phyloP scores from a whole-genome alignment of 257 asterid genomes.

The Solanum peruvianum region DNA sequence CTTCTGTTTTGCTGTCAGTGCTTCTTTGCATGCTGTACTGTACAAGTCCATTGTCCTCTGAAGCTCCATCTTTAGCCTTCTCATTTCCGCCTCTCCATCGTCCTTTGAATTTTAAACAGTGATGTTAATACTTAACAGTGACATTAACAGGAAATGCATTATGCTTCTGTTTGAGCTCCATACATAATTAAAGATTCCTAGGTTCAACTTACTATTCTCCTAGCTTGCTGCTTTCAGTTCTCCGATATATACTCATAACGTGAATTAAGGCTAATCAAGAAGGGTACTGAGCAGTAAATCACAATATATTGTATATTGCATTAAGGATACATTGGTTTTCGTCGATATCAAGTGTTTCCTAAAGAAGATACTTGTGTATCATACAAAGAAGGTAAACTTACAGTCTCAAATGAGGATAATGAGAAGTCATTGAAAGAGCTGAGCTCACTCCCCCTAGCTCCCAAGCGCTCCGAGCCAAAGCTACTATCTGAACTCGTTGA shows the following conservation, averaged over 20 bases:
- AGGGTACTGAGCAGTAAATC: background rate
- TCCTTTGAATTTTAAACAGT: constrained; percentile 30
- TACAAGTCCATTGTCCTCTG: constrained; percentile 78
- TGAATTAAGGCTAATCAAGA: background rate
- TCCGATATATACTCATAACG: background rate
- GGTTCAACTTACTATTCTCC: background rate
- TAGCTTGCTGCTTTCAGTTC: background rate
- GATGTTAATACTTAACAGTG: background rate
- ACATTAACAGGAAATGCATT: background rate
- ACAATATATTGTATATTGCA: background rate
- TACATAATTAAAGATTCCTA: background rate
- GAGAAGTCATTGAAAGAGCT: constrained; percentile 44
- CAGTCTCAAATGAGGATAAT: constrained; percentile 43
- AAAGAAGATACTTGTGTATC: background rate
- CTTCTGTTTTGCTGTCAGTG: constrained; percentile 62
- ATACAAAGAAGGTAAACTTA: constrained; percentile 16
- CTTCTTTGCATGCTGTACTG: constrained; percentile 78
- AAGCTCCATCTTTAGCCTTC: constrained; percentile 68
- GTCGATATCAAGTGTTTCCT: background rate
- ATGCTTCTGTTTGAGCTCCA: background rate
- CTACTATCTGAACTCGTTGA: constrained; percentile 68
- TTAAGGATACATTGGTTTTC: background rate
- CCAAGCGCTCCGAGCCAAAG: constrained; percentile 33
- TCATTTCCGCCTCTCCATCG: constrained; percentile 73
- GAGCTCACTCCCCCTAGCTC: constrained; percentile 32